Conservation (phyloP, 768 basidiomycete species). For the Boletus coccyginus region DNA sequence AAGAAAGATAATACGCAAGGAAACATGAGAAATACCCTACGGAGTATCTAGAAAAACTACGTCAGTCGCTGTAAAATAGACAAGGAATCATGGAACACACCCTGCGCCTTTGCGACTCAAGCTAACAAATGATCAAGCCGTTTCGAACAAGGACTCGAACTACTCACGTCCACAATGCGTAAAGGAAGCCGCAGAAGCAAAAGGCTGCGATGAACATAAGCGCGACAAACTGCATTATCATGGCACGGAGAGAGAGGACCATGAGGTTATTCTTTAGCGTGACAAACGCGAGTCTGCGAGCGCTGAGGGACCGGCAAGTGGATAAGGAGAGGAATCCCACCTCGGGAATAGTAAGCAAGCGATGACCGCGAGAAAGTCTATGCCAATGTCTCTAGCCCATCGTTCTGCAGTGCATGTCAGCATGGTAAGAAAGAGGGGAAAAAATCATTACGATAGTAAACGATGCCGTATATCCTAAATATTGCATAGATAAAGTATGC, state of each 20-base stretch:
- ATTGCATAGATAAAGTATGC: constrained; percentile 72
- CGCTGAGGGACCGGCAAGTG: background rate
- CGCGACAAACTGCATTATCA: constrained; percentile 87
- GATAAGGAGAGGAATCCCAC: constrained; percentile 32
- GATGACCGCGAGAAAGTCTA: constrained; percentile 84
- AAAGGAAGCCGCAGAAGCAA: constrained; percentile 90
- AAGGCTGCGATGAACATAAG: constrained; percentile 85
- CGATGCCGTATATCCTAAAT: constrained; percentile 71
- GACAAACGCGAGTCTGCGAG: constrained; percentile 83
- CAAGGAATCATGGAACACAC: constrained; percentile 34
- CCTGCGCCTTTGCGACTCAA: constrained; percentile 58
- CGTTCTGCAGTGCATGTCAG: constrained; percentile 36
- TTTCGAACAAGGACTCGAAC: background rate
- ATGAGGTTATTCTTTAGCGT: constrained; percentile 79
- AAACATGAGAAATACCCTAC: constrained; percentile 31
- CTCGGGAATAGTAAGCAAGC: constrained; percentile 90
- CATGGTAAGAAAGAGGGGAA: background rate
- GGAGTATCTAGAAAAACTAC: constrained; percentile 27
- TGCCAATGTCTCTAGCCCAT: constrained; percentile 69
- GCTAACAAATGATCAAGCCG: constrained; percentile 34
- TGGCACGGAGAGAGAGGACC: constrained; percentile 82
- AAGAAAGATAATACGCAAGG: background rate
- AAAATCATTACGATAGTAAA: constrained; percentile 52
- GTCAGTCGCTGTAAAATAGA: background rate
- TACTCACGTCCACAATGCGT: constrained; percentile 90